Conservation (phyloP, 257 asterid genomes). For the Dorcoceras hygrometricum region DNA sequence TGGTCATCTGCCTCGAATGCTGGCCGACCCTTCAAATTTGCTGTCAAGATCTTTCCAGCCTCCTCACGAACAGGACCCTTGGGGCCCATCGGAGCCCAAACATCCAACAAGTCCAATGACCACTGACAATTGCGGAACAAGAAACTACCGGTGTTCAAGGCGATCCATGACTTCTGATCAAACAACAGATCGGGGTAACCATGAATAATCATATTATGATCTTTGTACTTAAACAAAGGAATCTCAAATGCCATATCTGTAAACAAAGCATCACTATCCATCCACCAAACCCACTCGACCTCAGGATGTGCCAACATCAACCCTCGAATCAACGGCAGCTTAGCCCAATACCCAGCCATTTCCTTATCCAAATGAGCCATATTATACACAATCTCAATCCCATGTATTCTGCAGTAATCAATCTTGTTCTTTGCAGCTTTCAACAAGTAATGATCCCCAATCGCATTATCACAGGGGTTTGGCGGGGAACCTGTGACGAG, state of each 20-base stretch:
- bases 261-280: constrained; percentile 3
- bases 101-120: background rate
- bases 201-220: background rate
- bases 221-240: background rate
- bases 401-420: background rate
- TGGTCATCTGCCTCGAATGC: background rate
- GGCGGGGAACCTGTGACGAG: background rate
- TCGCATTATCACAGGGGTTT: background rate
- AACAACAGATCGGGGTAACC: background rate
- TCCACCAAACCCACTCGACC: constrained; percentile 1
- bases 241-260: background rate
- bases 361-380: background rate
- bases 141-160: background rate
- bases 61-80: background rate
- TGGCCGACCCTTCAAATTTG: background rate
- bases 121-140: background rate
- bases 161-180: background rate
- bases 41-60: background rate
- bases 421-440: background rate
- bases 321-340: background rate
- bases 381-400: background rate
- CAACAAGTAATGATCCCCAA: background rate
- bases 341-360: background rate
- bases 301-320: background rate
- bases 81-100: background rate